Conservation (phyloP, 2,329 filamentous ascomycete species). For the Leptographium wingfieldii region DNA sequence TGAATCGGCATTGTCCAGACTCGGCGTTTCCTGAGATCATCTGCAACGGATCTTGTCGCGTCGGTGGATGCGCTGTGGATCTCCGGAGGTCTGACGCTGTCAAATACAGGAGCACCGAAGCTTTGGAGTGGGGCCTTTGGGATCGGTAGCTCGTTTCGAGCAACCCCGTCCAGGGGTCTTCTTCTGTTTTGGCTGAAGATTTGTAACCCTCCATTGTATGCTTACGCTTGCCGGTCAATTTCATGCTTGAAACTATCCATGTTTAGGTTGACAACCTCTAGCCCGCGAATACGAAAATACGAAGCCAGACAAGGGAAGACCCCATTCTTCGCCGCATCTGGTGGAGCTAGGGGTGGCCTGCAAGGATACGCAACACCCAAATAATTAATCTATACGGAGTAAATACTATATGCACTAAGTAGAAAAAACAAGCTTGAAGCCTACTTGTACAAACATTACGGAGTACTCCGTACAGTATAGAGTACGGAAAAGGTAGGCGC, state of each 20-base stretch:
- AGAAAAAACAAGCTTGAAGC: no score
- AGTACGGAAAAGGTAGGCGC: no score
- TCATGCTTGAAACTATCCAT: neutral
- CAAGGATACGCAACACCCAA: no score
- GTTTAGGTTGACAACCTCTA: neutral
- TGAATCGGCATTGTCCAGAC: neutral
- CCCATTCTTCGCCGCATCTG: no score
- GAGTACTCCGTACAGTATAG: no score
- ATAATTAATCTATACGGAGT: no score
- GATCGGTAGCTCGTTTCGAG: neutral
- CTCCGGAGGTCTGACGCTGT: neutral
- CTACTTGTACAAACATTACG: no score
- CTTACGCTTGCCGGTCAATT: neutral
- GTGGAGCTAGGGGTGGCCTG: no score
- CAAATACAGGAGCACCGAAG: neutral
- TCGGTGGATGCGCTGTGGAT: slow-evolving; percentile 1
- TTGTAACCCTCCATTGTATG: neutral
- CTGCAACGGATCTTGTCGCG: slow-evolving; percentile 5
- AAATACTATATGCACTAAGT: no score
- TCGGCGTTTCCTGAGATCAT: neutral
- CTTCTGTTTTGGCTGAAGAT: neutral
- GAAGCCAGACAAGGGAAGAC: neutral
- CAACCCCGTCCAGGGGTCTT: neutral
- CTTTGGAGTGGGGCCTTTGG: neutral
- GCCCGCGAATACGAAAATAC: neutral